A percentile compares a stretch with the other conserved stretches of the same genome.
phyloP scores from a whole-genome alignment of 2,329 filamentous ascomycete genomes.

The Thyridium curvatum region DNA sequence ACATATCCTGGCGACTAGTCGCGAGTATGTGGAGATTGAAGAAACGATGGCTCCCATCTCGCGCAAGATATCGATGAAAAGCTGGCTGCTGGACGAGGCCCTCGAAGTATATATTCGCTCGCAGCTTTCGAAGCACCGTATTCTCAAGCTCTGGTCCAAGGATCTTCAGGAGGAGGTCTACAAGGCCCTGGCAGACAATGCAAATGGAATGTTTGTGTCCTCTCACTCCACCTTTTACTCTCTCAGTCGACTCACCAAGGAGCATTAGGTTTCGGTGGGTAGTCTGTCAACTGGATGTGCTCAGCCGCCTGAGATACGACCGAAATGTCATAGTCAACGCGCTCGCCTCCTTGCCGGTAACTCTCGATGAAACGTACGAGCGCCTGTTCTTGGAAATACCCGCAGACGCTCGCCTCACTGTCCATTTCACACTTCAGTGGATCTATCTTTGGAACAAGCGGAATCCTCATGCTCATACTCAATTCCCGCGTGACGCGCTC shows the following conservation, averaged over 20 bases:
- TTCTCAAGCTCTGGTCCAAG: conserved; percentile 3
- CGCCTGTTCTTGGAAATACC: conserved; percentile 9
- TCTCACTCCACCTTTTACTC: too few relatives aligned
- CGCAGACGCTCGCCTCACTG: background rate
- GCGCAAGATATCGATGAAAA: background rate
- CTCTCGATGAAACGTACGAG: conserved; percentile 9
- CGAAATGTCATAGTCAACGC: background rate
- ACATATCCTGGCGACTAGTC: conserved; percentile 10
- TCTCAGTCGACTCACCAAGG: too few relatives aligned
- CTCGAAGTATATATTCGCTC: conserved; percentile 5
- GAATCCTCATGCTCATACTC: too few relatives aligned
- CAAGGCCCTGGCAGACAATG: background rate
- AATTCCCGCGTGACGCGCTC: too few relatives aligned
- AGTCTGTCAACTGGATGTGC: conserved; percentile 9
- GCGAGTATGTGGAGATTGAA: conserved; percentile 10
- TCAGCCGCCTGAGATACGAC: conserved; percentile 5
- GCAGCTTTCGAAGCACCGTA: background rate
- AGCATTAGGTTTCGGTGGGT: conserved; percentile 12
- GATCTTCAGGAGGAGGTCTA: conserved; percentile 3
- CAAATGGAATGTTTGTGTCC: conserved; percentile 11
- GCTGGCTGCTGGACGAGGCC: conserved; percentile 6
- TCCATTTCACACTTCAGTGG: too few relatives aligned
- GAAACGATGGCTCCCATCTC: conserved; percentile 2
- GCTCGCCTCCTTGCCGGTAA: conserved; percentile 6
- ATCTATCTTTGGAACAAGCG: too few relatives aligned